phyloP scores from a whole-genome alignment of 148 eudicot species.

The Rheum nobile region DNA sequence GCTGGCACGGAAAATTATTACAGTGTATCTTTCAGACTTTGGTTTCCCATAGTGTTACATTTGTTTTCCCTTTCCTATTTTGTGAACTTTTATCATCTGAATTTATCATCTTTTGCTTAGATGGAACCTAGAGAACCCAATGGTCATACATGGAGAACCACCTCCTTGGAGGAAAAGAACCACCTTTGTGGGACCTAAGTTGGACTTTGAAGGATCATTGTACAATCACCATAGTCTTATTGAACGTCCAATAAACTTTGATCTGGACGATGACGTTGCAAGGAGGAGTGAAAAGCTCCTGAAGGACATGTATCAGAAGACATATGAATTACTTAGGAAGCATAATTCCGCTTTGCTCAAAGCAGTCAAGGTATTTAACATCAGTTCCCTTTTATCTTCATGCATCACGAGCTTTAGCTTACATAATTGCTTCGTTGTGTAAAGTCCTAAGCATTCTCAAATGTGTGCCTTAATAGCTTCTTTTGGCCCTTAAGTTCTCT shows the following conservation, averaged over 20 bases:
- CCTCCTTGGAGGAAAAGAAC: constrained; percentile 62
- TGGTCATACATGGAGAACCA: constrained; percentile 81
- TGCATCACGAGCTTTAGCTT: neutral
- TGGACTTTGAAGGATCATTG: constrained; percentile 81
- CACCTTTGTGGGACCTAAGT: constrained; percentile 73
- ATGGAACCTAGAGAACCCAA: constrained; percentile 85
- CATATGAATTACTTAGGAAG: constrained; percentile 43
- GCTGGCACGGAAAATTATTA: constrained; percentile 90
- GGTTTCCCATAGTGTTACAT: neutral
- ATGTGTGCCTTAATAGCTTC: neutral
- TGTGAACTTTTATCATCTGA: neutral
- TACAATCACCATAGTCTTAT: constrained; percentile 53
- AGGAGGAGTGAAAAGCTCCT: constrained; percentile 64
- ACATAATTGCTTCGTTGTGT: too few species aligned
- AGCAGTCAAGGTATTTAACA: constrained; percentile 53
- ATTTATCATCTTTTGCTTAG: constrained; percentile 19
- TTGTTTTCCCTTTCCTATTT: neutral
- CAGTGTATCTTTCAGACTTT: constrained; percentile 34
- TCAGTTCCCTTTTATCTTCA: neutral
- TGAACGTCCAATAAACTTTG: constrained; percentile 58
- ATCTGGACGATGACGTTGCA: constrained; percentile 65
- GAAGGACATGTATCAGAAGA: constrained; percentile 51
- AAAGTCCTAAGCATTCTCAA: too few species aligned
- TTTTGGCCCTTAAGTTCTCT: neutral
- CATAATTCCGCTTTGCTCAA: constrained; percentile 82